Percentiles rank a stretch among this genome's conserved stretches.
Conservation (phyloP, 495 filamentous ascomycete genomes). For the Penicillium turbatum region DNA sequence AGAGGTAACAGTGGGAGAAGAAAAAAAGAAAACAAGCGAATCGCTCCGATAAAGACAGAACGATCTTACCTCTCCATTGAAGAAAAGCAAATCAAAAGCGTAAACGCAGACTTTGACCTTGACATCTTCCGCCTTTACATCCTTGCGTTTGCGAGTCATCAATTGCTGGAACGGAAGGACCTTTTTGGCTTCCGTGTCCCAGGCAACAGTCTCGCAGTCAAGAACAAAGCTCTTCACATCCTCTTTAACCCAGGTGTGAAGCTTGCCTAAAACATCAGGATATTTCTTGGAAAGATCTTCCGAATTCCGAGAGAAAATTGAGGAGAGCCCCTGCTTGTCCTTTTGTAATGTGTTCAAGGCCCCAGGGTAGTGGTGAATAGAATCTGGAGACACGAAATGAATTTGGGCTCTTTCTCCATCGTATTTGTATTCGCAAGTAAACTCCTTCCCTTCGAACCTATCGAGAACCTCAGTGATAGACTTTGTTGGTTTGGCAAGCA, state of each 20-base stretch:
- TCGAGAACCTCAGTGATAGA: constrained; percentile 98
- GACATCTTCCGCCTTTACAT: constrained; percentile 94
- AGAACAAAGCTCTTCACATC: constrained; percentile 92
- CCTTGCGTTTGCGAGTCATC: constrained; percentile 96
- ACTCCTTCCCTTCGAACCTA: constrained; percentile 90
- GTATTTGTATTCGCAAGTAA: constrained; percentile 99
- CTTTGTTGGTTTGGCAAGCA: constrained; percentile 98
- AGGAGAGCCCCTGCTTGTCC: constrained; percentile 64
- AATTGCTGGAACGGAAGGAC: constrained; percentile 95
- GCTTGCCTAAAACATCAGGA: constrained; percentile 85
- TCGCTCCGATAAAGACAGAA: neutral
- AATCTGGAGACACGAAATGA: constrained; percentile 87
- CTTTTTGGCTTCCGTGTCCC: constrained; percentile 90
- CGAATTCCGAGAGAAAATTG: constrained; percentile 95
- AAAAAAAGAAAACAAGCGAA: too few relatives aligned
- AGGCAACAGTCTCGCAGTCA: constrained; percentile 97
- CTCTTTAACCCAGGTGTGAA: constrained; percentile 81
- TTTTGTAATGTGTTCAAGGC: constrained; percentile 37
- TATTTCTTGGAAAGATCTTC: constrained; percentile 97
- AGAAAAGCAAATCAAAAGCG: constrained; percentile 89
- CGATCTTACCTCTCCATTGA: constrained; percentile 74
- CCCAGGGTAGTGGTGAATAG: constrained; percentile 58
- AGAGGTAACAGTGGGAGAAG: too few relatives aligned
- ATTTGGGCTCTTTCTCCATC: constrained; percentile 97
- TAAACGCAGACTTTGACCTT: constrained; percentile 98